Evolutionary conservation across 495 filamentous ascomycete genomes (phyloP).

Genomic region (Tirmania nivea): DNA sequence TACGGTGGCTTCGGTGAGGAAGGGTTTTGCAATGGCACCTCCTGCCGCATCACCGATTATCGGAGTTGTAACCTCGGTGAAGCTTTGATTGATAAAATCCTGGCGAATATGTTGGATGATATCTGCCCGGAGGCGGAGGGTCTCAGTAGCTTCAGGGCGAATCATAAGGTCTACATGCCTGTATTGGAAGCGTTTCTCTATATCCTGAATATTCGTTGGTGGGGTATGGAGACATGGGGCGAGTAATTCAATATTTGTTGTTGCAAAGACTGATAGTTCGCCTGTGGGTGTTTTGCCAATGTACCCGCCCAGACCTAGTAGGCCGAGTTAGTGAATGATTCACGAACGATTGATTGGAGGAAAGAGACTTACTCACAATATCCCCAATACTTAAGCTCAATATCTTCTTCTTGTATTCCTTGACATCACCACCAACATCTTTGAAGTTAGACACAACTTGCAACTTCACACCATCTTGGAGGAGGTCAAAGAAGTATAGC

Average conservation of each 20-base stretch:
- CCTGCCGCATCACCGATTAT: slow-evolving; percentile 55
- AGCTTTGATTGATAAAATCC: slow-evolving; percentile 46
- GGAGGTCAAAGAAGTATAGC: slow-evolving; percentile 65
- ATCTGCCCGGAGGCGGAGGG: slow-evolving; percentile 47
- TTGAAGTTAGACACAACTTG: slow-evolving; percentile 52
- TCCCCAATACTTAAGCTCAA: slow-evolving; percentile 47
- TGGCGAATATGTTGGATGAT: slow-evolving; percentile 53
- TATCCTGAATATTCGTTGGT: slow-evolving; percentile 38
- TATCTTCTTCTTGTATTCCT: slow-evolving; percentile 36
- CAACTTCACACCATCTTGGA: slow-evolving; percentile 42
- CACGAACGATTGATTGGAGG: background rate
- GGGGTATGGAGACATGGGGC: slow-evolving; percentile 56
- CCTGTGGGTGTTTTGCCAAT: slow-evolving; percentile 49
- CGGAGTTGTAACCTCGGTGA: slow-evolving; percentile 76
- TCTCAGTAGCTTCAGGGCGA: slow-evolving; percentile 41
- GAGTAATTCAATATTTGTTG: slow-evolving; percentile 43
- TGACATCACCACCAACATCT: slow-evolving; percentile 27
- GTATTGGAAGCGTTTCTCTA: slow-evolving; percentile 40
- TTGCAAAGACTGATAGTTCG: slow-evolving; percentile 55
- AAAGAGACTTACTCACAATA: slow-evolving; percentile 41
- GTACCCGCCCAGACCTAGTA: slow-evolving; percentile 41
- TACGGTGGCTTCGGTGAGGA: slow-evolving; percentile 44
- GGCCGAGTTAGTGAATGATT: slow-evolving; percentile 5
- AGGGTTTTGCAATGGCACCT: slow-evolving; percentile 71
- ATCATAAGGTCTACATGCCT: slow-evolving; percentile 69